Conservation (phyloP, 2,329 filamentous ascomycete genomes). For the Penicillium sp. region DNA sequence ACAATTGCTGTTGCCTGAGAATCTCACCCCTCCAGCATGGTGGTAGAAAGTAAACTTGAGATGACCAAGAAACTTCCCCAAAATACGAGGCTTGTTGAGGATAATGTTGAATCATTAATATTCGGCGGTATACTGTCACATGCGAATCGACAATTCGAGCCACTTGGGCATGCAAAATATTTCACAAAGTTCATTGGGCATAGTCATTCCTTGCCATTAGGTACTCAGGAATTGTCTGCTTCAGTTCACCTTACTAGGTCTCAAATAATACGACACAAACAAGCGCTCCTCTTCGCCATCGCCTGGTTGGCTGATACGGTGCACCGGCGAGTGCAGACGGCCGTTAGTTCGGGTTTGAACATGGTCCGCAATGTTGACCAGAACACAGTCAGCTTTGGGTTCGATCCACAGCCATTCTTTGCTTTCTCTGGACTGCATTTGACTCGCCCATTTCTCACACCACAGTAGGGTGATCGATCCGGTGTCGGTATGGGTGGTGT, state of each 20-base stretch:
- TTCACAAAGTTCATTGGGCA: too few relatives aligned
- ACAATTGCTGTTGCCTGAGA: too few relatives aligned
- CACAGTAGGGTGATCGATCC: slow-evolving; percentile 15
- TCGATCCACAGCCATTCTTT: slow-evolving; percentile 15
- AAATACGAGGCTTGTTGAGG: too few relatives aligned
- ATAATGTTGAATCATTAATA: too few relatives aligned
- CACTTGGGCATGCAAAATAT: too few relatives aligned
- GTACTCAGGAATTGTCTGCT: too few relatives aligned
- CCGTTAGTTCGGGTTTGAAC: slow-evolving; percentile 19
- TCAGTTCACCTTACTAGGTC: slow-evolving; percentile 6
- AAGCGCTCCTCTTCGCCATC: slow-evolving; percentile 18
- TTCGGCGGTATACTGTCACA: too few relatives aligned
- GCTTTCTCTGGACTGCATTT: slow-evolving; percentile 7
- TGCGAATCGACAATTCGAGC: too few relatives aligned
- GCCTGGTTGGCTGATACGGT: slow-evolving; percentile 21
- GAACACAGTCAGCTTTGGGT: slow-evolving; percentile 11
- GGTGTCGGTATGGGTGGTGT: slow-evolving; percentile 15
- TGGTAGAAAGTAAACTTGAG: too few relatives aligned
- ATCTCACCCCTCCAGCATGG: too few relatives aligned
- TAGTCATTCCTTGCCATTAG: too few relatives aligned
- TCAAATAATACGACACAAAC: slow-evolving; percentile 24
- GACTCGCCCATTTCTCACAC: slow-evolving; percentile 15
- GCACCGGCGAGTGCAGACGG: slow-evolving; percentile 19
- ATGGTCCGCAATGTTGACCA: slow-evolving; percentile 23
- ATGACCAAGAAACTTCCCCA: too few relatives aligned